phyloP scores from a whole-genome alignment of 495 filamentous ascomycete species.

The Penicillium maclennaniae region DNA sequence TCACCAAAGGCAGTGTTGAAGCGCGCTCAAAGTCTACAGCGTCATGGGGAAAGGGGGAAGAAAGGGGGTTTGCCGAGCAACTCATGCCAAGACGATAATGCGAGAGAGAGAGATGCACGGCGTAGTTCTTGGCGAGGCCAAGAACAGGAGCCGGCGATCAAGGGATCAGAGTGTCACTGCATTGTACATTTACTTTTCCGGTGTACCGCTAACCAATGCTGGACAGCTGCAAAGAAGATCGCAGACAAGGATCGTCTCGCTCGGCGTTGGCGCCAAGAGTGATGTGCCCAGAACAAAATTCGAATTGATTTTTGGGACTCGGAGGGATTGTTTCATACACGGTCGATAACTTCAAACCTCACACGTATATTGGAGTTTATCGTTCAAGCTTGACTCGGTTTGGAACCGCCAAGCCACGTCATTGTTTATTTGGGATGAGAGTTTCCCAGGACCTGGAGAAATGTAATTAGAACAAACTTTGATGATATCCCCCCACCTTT shows the following conservation, averaged over 20 bases:
- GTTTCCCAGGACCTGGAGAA: neutral
- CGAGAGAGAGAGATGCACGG: slow-evolving; percentile 32
- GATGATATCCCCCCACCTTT: neutral
- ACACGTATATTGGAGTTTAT: neutral
- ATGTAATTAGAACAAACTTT: neutral
- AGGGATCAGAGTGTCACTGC: neutral
- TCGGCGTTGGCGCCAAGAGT: slow-evolving; percentile 16
- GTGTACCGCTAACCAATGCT: neutral
- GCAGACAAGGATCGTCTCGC: slow-evolving; percentile 6
- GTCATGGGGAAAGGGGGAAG: slow-evolving; percentile 3
- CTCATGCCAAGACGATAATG: slow-evolving; percentile 30
- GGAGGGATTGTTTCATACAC: neutral
- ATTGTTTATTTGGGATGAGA: neutral
- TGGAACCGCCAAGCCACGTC: neutral
- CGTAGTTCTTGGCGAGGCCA: slow-evolving; percentile 27
- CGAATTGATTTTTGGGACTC: neutral
- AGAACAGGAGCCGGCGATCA: slow-evolving; percentile 8
- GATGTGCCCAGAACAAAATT: neutral
- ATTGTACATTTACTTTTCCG: neutral
- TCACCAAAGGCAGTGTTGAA: neutral
- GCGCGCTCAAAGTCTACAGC: neutral
- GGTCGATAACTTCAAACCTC: neutral
- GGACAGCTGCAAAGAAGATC: slow-evolving; percentile 16
- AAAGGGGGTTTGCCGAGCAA: slow-evolving; percentile 8
- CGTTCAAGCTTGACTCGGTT: neutral